A percentile compares a stretch with the other conserved stretches of the same genome.
These are phyloP conservation scores for Inosperma sp. DNA, from an alignment of 768 basidiomycete species.

Conservation along the genomic window DNA sequence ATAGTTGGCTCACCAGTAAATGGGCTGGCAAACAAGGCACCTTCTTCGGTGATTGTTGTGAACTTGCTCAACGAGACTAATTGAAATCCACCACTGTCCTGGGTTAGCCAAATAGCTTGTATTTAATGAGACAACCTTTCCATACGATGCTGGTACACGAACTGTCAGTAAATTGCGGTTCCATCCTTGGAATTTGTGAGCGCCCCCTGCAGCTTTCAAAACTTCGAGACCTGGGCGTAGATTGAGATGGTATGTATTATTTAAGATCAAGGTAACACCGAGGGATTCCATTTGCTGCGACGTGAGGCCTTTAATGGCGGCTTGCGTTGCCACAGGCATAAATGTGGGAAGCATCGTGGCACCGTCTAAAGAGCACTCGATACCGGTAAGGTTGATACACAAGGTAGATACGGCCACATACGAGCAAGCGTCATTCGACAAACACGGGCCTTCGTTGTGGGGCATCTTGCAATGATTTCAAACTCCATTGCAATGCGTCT, in stretches of 20 bases:
- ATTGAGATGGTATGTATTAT: slow-evolving; percentile 88
- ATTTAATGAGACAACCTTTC: neutral
- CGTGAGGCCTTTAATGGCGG: slow-evolving; percentile 88
- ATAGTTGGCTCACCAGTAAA: slow-evolving; percentile 86
- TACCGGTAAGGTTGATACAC: neutral
- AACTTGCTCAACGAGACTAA: slow-evolving; percentile 82
- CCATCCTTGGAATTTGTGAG: slow-evolving; percentile 92
- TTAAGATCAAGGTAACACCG: slow-evolving; percentile 78
- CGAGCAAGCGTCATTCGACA: slow-evolving; percentile 82
- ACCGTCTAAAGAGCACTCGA: slow-evolving; percentile 48
- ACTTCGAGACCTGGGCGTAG: slow-evolving; percentile 78
- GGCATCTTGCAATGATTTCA: slow-evolving; percentile 75
- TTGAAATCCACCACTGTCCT: slow-evolving; percentile 92
- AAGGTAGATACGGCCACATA: slow-evolving; percentile 33
- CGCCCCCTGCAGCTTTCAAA: slow-evolving; percentile 71
- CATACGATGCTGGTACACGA: slow-evolving; percentile 21
- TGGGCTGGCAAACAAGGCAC: slow-evolving; percentile 78
- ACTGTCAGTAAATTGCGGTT: slow-evolving; percentile 79
- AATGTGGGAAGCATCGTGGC: slow-evolving; percentile 82
- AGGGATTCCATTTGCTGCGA: slow-evolving; percentile 78
- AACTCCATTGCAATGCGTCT: slow-evolving; percentile 60
- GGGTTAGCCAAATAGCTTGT: neutral
- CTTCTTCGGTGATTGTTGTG: slow-evolving; percentile 82
- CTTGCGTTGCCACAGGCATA: slow-evolving; percentile 93
- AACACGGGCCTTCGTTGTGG: slow-evolving; percentile 77